Base-by-base conservation (phyloP, 305 asterid species). In the Stenogyne calaminthoides region DNA sequence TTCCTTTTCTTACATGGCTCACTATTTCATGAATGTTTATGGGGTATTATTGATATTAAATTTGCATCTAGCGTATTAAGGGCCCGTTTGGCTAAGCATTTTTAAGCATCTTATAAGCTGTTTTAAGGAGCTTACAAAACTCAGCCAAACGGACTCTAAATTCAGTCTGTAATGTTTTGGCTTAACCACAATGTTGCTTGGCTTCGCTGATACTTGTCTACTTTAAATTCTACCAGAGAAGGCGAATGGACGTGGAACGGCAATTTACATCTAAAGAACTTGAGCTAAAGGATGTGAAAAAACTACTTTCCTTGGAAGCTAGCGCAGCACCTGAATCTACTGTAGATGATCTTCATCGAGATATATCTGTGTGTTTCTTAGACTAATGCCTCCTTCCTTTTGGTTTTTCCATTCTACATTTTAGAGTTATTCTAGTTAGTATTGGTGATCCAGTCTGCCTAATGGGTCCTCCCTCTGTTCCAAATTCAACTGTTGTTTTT, bases 341-440 rank as follows among this genome's bases (percentile, higher is more conserved):
- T 59, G 84, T 71, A 70, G 92, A 89, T 65, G 99, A 92, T 72
- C 91, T 88, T 78, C 92, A 77, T 67, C 85, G 80, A 69, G 99
- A 92, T 49, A 80, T 86, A 80, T 79, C 85, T 62, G 99, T 94
- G 62, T 77, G 96, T 84, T 78, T 76, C 78, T 80, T 18, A 59
- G 44, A 59, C 76, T 67, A 56, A 10, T 52, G 58, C 51, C 56
- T 29, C 37, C 58, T 22, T 78, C 25, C 54, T 61, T 63, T 22
- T 37, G n/a, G 4, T 6, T 19, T 63, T n/a, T 67, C 36, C 55
- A 14, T 62, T 40, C 22, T 77, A 58, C 49, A 55, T 40, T 49
- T 22, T 71, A 29, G 40, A 63, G 82, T 54, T 64, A 52, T 70
- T 42, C 20, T 58, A 58, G 29, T 59, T 75, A 63, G 47, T 62